These are phyloP conservation scores for Besnoitia besnoiti DNA, from an alignment of 169 alveolate species.

Conservation along the genomic window DNA sequence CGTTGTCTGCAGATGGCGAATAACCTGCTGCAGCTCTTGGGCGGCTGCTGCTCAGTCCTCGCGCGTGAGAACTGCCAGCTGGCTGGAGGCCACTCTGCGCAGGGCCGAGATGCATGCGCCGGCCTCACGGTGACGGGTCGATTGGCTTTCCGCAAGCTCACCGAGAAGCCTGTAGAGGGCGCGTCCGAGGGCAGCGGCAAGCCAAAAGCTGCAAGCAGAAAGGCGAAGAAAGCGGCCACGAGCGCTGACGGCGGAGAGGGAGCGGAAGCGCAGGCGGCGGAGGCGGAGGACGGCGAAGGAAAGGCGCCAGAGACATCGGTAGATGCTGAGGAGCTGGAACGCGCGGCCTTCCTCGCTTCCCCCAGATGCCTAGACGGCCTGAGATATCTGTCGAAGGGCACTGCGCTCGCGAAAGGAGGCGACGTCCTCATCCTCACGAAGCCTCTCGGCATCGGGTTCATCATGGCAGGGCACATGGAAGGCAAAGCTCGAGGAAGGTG, in stretches of 20 bases:
- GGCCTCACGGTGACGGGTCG: conserved; percentile 59
- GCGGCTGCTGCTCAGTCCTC: conserved; percentile 48
- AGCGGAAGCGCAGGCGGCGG: not conserved
- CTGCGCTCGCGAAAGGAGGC: conserved; percentile 37
- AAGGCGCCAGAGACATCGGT: not conserved
- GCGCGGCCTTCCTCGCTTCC: not conserved
- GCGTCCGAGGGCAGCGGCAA: not conserved
- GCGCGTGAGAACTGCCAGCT: conserved; percentile 50
- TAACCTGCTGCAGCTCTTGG: conserved; percentile 53
- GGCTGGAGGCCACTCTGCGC: conserved; percentile 62
- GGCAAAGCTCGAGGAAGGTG: conserved; percentile 54
- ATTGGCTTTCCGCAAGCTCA: not conserved
- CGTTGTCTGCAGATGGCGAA: conserved; percentile 42
- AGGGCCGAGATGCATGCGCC: conserved; percentile 48
- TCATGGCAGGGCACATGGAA: conserved; percentile 48
- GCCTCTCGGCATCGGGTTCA: conserved; percentile 55
- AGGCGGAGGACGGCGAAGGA: not conserved
- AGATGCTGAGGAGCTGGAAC: not conserved
- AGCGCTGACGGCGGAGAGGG: not conserved
- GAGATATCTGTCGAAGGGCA: conserved; percentile 46
- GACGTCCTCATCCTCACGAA: conserved; percentile 56
- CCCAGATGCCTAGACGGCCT: not conserved
- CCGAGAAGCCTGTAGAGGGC: not conserved
- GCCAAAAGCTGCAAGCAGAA: not conserved
- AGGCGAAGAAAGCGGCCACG: not conserved